Evolutionary conservation across 176 grass and related monocot species (phyloP).

Genomic region (Cymbopogon citratus): DNA sequence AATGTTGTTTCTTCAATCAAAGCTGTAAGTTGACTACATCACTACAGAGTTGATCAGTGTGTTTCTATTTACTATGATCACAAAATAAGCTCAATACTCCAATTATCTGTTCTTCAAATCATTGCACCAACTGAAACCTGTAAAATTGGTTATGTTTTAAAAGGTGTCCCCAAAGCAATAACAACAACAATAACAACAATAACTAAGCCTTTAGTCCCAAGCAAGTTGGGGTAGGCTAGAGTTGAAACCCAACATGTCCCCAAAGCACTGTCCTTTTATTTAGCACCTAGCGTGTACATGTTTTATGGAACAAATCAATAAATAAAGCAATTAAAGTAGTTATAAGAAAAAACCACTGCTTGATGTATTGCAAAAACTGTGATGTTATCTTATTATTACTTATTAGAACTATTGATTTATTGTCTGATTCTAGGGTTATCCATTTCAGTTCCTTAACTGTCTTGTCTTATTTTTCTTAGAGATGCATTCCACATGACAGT

Average conservation of each 20-base stretch:
- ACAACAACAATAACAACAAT: too few relatives aligned
- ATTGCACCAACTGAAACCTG: not conserved
- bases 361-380: not conserved
- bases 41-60: not conserved
- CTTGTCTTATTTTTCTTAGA: conserved; percentile 51
- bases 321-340: not conserved
- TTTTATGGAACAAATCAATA: not conserved
- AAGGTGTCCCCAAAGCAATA: too few relatives aligned
- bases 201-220: too few relatives aligned
- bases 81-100: not conserved
- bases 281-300: not conserved
- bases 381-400: not conserved
- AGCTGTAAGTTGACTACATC: conserved; percentile 66
- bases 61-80: not conserved
- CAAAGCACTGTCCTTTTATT: not conserved
- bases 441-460: conserved; percentile 19
- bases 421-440: conserved; percentile 17
- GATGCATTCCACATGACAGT: conserved; percentile 81
- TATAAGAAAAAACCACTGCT: not conserved
- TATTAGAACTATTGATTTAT: not conserved
- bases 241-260: too few relatives aligned
- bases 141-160: not conserved
- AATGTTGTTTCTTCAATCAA: conserved; percentile 70
- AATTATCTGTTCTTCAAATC: not conserved
- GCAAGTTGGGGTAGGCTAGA: too few relatives aligned